Evolutionary conservation across 2,329 filamentous ascomycete genomes (phyloP).

Genomic region (Aspergillus sp.): DNA sequence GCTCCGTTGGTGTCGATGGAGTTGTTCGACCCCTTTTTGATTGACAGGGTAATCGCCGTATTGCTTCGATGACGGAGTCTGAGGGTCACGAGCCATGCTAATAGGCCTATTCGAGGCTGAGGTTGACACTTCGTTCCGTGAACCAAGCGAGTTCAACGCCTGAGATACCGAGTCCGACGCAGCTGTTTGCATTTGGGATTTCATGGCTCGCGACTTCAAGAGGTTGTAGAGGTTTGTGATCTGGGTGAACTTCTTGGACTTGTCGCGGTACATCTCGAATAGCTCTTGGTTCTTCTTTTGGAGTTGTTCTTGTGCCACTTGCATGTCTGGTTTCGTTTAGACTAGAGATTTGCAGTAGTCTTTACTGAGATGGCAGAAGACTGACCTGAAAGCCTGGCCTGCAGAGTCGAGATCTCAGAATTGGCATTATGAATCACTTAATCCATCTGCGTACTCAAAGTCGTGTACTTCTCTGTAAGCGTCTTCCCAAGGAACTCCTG

Average conservation of each 20-base stretch:
- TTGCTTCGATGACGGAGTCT: constrained; percentile 17
- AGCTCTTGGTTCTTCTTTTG: constrained; percentile 68
- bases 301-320: constrained; percentile 56
- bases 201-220: constrained; percentile 51
- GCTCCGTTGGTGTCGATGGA: constrained; percentile 35
- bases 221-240: constrained; percentile 56
- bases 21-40: constrained; percentile 27
- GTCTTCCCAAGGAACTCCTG: constrained; percentile 68
- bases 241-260: constrained; percentile 61
- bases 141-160: constrained; percentile 33
- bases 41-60: constrained; percentile 16
- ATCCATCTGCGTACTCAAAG: constrained; percentile 61
- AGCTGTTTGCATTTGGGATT: constrained; percentile 48
- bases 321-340: constrained; percentile 41
- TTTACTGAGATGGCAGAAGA: too few species aligned
- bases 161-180: constrained; percentile 48
- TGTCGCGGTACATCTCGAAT: constrained; percentile 59
- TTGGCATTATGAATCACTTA: constrained; percentile 70
- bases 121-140: constrained; percentile 11
- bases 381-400: constrained; percentile 57
- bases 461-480: constrained; percentile 64
- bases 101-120: constrained; percentile 8
- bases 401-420: constrained; percentile 59
- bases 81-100: constrained; percentile 14
- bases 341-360: too few species aligned